phyloP scores from a whole-genome alignment of 23 red algal species.

The Chondrus crispus region DNA sequence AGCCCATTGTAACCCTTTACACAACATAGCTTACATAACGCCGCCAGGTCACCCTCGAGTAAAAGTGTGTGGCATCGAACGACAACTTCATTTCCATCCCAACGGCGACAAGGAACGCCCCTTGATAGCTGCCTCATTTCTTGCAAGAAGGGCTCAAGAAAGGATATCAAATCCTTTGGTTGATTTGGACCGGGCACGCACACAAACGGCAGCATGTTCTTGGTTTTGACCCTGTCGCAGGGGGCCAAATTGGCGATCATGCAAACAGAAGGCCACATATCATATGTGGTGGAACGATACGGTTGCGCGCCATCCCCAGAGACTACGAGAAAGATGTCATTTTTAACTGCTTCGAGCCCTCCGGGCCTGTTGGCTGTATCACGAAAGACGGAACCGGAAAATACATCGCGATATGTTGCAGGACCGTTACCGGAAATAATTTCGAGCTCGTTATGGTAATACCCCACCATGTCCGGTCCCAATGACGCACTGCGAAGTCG shows the following conservation, averaged over 20 bases:
- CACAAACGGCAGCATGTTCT: background rate
- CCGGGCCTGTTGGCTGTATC: constrained; percentile 1
- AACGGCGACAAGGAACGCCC: background rate
- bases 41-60: background rate
- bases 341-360: background rate
- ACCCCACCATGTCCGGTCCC: background rate
- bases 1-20: background rate
- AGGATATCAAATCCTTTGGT: background rate
- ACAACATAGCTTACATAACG: background rate
- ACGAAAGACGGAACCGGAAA: background rate
- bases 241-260: background rate
- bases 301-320: background rate
- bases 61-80: background rate
- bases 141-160: background rate
- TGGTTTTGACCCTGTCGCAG: background rate
- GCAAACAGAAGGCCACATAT: background rate
- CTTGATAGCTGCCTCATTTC: too few species aligned
- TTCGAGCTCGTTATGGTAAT: background rate
- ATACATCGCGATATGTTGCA: background rate
- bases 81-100: background rate
- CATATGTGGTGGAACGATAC: background rate
- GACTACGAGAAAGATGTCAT: too few species aligned
- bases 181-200: background rate
- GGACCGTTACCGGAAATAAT: too few species aligned
- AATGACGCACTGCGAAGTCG: background rate